Conservation (phyloP, 1,139 yeast species). For the Geotrichum bryndzae region DNA sequence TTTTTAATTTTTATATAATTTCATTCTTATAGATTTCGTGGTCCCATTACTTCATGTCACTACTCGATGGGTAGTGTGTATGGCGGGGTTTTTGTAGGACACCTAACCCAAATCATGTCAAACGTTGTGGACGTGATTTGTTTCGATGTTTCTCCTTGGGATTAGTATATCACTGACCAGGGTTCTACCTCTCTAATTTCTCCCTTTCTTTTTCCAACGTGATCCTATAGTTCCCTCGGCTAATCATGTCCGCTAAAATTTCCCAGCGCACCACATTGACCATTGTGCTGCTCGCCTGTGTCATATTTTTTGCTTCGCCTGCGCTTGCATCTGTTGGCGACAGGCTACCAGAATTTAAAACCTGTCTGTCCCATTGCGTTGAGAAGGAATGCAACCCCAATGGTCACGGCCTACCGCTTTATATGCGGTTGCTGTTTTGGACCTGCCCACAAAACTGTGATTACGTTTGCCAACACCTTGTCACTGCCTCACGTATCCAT, state of each 20-base stretch:
- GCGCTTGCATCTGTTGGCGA: constrained; percentile 68
- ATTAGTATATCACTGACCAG: neutral
- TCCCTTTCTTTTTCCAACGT: neutral
- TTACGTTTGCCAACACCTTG: constrained; percentile 76
- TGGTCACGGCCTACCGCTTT: constrained; percentile 37
- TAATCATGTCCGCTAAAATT: neutral
- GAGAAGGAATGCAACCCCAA: constrained; percentile 34
- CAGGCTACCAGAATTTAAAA: constrained; percentile 58
- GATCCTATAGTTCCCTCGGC: neutral
- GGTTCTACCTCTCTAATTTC: neutral
- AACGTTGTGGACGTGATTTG: neutral
- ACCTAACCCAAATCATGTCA: neutral
- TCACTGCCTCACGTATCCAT: constrained; percentile 51
- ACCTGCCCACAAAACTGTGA: constrained; percentile 80
- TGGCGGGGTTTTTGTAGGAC: neutral
- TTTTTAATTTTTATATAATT: too few species aligned
- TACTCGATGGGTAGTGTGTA: neutral
- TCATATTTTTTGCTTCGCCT: constrained; percentile 2
- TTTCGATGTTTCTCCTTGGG: neutral
- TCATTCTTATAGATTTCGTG: neutral
- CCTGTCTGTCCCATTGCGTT: constrained; percentile 60
- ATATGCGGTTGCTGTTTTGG: constrained; percentile 59
- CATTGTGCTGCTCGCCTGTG: neutral
- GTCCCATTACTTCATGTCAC: neutral
- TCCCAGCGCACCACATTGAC: neutral